phyloP scores from a whole-genome alignment of 768 basidiomycete genomes.

The Suillus bovinus region DNA sequence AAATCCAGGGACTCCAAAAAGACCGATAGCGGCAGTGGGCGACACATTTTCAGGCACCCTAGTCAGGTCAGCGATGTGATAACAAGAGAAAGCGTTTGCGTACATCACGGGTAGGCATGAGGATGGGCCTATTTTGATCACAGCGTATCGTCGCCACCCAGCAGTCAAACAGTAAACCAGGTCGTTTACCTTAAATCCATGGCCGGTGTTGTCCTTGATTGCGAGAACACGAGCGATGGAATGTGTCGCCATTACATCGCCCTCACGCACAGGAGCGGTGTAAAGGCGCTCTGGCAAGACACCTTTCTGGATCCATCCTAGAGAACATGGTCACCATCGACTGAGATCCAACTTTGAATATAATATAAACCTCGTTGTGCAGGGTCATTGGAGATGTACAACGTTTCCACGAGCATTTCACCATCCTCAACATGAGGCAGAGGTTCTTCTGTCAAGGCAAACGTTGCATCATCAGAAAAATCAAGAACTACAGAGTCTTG shows the following conservation, averaged over 20 bases:
- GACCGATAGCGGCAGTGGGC: neutral
- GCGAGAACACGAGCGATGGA: neutral
- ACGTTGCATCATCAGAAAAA: neutral
- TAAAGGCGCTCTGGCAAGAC: neutral
- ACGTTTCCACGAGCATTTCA: neutral
- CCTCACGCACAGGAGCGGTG: neutral
- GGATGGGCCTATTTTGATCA: neutral
- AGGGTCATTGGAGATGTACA: neutral
- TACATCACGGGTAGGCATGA: neutral
- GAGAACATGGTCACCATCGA: neutral
- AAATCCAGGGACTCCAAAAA: neutral
- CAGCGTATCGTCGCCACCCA: neutral
- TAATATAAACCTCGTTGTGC: neutral
- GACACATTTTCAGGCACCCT: neutral
- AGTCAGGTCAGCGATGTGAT: neutral
- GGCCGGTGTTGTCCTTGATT: neutral
- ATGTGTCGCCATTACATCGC: neutral
- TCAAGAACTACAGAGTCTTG: neutral
- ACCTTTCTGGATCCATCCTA: neutral
- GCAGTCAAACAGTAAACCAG: neutral
- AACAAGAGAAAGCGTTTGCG: neutral
- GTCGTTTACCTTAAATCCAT: neutral
- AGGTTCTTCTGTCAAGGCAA: neutral
- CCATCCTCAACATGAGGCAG: neutral
- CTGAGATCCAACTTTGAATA: neutral